Percentiles rank a stretch among this genome's conserved stretches.
phyloP scores from a whole-genome alignment of 345 rosid species.

The Aegle marmelos region DNA sequence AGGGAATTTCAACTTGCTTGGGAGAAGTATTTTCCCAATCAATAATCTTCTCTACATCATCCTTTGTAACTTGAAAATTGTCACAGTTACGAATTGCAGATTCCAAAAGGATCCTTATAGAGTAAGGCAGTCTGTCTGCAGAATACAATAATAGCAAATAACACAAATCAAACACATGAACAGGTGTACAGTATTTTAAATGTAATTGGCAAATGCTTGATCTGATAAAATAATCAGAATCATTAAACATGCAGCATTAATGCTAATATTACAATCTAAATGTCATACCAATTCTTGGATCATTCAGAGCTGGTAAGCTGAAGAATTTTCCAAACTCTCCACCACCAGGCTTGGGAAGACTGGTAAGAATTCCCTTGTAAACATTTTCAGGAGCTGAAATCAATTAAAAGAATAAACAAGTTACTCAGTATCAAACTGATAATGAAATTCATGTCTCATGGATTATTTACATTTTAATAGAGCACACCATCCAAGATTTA shows the following conservation, averaged over 20 bases:
- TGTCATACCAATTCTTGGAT: constrained; percentile 66
- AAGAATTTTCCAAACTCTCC: constrained; percentile 80
- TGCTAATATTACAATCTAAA: not conserved
- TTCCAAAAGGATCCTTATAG: constrained; percentile 73
- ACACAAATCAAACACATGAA: not conserved
- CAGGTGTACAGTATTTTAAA: not conserved
- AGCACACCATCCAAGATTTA: not conserved
- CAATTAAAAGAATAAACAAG: not conserved
- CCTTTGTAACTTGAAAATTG: constrained; percentile 73
- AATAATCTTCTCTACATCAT: constrained; percentile 79
- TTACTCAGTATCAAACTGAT: not conserved
- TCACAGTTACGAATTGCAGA: constrained; percentile 88
- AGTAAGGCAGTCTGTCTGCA: constrained; percentile 72
- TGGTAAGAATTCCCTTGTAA: constrained; percentile 57
- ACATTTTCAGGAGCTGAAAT: constrained; percentile 67
- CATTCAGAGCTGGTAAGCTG: constrained; percentile 68
- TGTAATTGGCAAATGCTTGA: not conserved
- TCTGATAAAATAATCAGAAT: not conserved
- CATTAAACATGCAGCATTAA: not conserved
- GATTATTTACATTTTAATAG: not conserved
- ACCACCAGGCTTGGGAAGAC: constrained; percentile 78
- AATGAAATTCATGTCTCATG: not conserved
- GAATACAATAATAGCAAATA: not conserved
- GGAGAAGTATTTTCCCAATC: constrained; percentile 76
- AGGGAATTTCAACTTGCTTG: constrained; percentile 75